Evolutionary conservation across 2,329 filamentous ascomycete species (phyloP).

Genomic region (Chaetomiaceae sp.): DNA sequence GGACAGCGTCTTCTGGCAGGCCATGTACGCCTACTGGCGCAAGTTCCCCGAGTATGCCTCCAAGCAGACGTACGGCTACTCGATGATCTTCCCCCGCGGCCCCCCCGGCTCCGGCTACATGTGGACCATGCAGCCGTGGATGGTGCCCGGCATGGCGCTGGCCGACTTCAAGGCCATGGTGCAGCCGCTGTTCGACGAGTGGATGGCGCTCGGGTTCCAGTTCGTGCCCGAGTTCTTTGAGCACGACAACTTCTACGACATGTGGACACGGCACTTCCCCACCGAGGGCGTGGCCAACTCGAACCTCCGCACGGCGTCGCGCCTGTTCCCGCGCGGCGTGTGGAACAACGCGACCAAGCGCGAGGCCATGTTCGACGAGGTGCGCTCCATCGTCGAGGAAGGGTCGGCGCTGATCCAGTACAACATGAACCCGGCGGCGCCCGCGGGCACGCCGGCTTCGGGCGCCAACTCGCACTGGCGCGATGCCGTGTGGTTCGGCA

Average conservation of each 20-base stretch:
- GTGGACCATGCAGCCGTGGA: constrained; percentile 28
- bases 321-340: constrained; percentile 18
- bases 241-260: constrained; percentile 23
- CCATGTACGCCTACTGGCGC: constrained; percentile 28
- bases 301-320: constrained; percentile 23
- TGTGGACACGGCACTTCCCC: constrained; percentile 31
- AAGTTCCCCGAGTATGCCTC: constrained; percentile 29
- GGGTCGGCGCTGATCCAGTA: constrained; percentile 40
- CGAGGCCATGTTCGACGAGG: constrained; percentile 29
- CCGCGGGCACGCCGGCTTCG: constrained; percentile 32
- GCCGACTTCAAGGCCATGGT: constrained; percentile 22
- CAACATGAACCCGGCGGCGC: constrained; percentile 32
- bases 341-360: constrained; percentile 19
- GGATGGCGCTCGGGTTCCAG: constrained; percentile 23
- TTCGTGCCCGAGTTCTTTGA: constrained; percentile 21
- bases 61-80: constrained; percentile 31
- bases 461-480: constrained; percentile 48
- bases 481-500: constrained; percentile 35
- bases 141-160: constrained; percentile 23
- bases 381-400: constrained; percentile 36
- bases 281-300: constrained; percentile 37
- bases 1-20: constrained; percentile 37
- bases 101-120: constrained; percentile 19
- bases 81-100: constrained; percentile 22
- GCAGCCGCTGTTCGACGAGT: constrained; percentile 25